phyloP scores from a whole-genome alignment of 106 monocot genomes.

The Dendrobium chrysotoxum region DNA sequence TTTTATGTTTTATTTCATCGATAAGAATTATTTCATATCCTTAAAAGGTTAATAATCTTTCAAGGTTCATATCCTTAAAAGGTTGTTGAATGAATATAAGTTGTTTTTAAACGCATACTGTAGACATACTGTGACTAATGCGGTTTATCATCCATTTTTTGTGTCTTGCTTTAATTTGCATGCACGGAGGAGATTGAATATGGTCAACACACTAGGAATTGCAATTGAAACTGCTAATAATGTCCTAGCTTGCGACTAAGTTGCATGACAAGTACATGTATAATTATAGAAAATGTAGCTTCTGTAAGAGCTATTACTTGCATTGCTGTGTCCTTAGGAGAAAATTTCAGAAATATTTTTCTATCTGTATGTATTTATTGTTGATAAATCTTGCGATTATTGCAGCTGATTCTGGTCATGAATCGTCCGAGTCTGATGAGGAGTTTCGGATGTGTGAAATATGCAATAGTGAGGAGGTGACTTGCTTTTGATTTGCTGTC shows the following conservation, averaged over 20 bases:
- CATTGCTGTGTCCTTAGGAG: background rate
- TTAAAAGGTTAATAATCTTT: background rate
- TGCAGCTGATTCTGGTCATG: constrained; percentile 82
- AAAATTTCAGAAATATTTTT: background rate
- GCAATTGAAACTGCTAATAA: background rate
- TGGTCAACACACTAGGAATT: background rate
- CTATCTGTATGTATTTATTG: background rate
- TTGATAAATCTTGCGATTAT: constrained; percentile 9
- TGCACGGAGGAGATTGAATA: background rate
- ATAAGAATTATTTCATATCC: background rate
- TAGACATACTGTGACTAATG: background rate
- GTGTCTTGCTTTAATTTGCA: background rate
- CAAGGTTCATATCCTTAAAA: background rate
- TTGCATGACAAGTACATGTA: background rate
- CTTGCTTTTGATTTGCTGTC: constrained; percentile 10
- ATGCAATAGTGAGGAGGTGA: constrained; percentile 88
- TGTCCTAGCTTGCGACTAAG: background rate
- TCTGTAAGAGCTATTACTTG: constrained; percentile 1
- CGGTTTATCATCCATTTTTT: background rate
- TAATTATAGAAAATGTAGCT: background rate
- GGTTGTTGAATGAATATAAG: background rate
- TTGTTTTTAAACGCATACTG: background rate
- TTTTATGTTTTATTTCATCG: background rate
- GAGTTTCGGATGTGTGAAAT: constrained; percentile 96
- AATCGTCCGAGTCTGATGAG: constrained; percentile 82